phyloP scores from a whole-genome alignment of 768 basidiomycete genomes.

The Mycena floridula region DNA sequence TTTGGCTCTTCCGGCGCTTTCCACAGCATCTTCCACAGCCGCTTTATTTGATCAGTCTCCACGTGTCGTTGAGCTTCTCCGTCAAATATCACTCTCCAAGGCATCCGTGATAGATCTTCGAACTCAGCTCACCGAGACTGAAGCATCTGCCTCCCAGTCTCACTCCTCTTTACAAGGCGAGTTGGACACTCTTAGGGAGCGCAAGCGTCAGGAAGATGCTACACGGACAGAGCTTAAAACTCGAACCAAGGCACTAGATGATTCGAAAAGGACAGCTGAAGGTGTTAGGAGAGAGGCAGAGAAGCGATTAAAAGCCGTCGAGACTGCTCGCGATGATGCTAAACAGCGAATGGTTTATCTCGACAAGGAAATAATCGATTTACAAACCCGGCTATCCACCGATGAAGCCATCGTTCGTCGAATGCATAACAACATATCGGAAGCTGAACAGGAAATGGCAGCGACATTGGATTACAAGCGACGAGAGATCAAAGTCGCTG shows the following conservation, averaged over 20 bases:
- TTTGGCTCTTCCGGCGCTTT: slow-evolving; percentile 18
- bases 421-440: slow-evolving; percentile 38
- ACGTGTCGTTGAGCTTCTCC: slow-evolving; percentile 66
- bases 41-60: slow-evolving; percentile 63
- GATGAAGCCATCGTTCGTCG: slow-evolving; percentile 48
- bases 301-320: slow-evolving; percentile 73
- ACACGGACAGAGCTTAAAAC: slow-evolving; percentile 71
- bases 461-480: slow-evolving; percentile 48
- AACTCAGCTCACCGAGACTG: slow-evolving; percentile 59
- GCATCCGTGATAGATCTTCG: slow-evolving; percentile 62
- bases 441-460: slow-evolving; percentile 47
- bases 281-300: slow-evolving; percentile 77
- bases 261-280: slow-evolving; percentile 81
- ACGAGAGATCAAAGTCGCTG: slow-evolving; percentile 56
- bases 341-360: slow-evolving; percentile 50
- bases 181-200: slow-evolving; percentile 64
- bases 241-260: slow-evolving; percentile 83
- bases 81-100: slow-evolving; percentile 62
- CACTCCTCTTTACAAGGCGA: slow-evolving; percentile 65
- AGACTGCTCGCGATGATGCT: slow-evolving; percentile 57
- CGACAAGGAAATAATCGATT: slow-evolving; percentile 51
- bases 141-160: slow-evolving; percentile 48
- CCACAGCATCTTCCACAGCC: slow-evolving; percentile 15
- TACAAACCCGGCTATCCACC: slow-evolving; percentile 48
- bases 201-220: slow-evolving; percentile 80